These are phyloP conservation scores for Serendipita sp. DNA, from an alignment of 768 basidiomycete species.

Conservation along the genomic window DNA sequence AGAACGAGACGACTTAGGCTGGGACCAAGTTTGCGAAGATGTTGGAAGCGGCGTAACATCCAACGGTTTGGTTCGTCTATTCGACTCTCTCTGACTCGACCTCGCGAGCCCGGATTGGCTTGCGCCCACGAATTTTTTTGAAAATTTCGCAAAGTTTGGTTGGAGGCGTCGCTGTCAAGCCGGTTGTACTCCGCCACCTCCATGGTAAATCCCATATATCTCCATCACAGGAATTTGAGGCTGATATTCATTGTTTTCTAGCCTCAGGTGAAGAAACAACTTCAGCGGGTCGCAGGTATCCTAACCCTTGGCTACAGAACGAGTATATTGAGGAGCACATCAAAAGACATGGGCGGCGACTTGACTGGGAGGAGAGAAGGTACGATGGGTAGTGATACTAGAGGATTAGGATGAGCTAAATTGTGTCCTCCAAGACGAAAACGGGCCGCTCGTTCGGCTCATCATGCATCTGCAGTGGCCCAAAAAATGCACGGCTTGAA, in stretches of 20 bases:
- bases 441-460: conserved; percentile 60
- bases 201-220: background rate
- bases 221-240: background rate
- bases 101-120: background rate
- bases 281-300: background rate
- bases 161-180: background rate
- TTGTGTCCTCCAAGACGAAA: conserved; percentile 43
- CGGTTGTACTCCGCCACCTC: background rate
- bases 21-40: background rate
- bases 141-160: background rate
- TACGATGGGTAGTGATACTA: conserved; percentile 26
- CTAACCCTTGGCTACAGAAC: conserved; percentile 39
- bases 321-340: conserved; percentile 99
- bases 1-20: background rate
- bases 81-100: background rate
- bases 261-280: background rate
- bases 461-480: conserved; percentile 63
- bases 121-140: background rate
- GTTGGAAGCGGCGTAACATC: background rate
- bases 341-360: conserved; percentile 85
- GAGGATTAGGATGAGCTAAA: conserved; percentile 5
- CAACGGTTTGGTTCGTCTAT: background rate
- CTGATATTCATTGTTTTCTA: background rate
- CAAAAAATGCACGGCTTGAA: conserved; percentile 95
- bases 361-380: conserved; percentile 95